Evolutionary conservation across 2,329 filamentous ascomycete genomes (phyloP), one percentile per base, ranked within the genome.

Genomic region (Fusarium succisae): DNA sequence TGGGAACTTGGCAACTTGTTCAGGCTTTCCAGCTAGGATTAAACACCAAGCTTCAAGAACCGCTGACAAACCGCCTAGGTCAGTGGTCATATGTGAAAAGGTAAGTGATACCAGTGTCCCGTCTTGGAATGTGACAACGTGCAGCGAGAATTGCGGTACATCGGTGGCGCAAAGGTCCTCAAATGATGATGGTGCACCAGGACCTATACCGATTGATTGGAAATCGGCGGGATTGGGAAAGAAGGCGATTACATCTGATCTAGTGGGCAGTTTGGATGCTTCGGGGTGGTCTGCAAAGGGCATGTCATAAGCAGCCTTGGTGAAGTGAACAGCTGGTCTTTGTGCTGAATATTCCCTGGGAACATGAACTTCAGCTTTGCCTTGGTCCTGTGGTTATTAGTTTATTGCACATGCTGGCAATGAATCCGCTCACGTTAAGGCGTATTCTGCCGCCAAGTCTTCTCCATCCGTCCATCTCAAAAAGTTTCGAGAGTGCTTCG

Each of bases 261-360:
- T n/a, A 4, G 24, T 73, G 7, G 86, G 84, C 3, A 87, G 73
- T 28, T 77, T 74, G 4, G 74, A 78, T 6, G 81, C 85, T 4
- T 86, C 67, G 1, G 83, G 81, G 66, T 89, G 84, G 10, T 86
- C 80, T 5, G 75, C 62, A 24, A 88, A 82, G 14, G 66, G 59
- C n/a, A 81, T 76, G 24, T 81, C 78, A 61, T 84, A 77, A 8
- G 70, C 67, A 3, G 76, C 77, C 45, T 85, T 84, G 2, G 82
- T 82, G 72, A 81, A 88, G 14, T 78, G 71, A 5, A 87, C 79
- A 0, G 83, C 82, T 0, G 85, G 87, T 4, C 79, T 74, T 17
- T 79, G 70, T 3, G 71, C 22, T 1, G 79, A 79, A 63, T 81
- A 83, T 13, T 63, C 51, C 28, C 69, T 58, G 0, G 82, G 82